These are phyloP conservation scores for Euphorbia pulcherrima DNA, from an alignment of 345 rosid species.

Conservation along the genomic window DNA sequence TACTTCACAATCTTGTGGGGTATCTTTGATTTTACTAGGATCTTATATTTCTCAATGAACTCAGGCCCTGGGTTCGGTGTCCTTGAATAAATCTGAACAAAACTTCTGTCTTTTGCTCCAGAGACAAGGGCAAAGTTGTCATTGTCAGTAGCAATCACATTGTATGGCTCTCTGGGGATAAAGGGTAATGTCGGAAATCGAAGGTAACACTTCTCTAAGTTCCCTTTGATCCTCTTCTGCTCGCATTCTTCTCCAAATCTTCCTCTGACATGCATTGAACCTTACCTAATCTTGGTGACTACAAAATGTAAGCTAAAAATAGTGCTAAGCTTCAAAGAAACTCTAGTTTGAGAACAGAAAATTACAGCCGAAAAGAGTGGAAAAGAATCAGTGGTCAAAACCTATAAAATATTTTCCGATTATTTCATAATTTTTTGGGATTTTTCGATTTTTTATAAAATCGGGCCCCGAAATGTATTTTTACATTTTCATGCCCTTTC, in stretches of 20 bases:
- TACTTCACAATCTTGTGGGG: conserved; percentile 94
- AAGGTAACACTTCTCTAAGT: conserved; percentile 81
- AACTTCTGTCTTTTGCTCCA: conserved; percentile 76
- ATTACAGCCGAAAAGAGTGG: too few species aligned
- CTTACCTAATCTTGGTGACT: too few species aligned
- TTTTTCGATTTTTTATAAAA: too few species aligned
- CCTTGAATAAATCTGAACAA: conserved; percentile 89
- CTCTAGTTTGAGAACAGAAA: too few species aligned
- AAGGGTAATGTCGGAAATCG: conserved; percentile 89
- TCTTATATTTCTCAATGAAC: conserved; percentile 83
- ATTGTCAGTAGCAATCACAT: conserved; percentile 88
- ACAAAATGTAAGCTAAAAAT: too few species aligned
- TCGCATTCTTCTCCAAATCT: conserved; percentile 51
- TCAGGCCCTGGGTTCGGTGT: conserved; percentile 74
- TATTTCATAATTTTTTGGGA: too few species aligned
- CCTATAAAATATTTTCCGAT: too few species aligned
- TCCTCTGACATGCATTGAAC: conserved; percentile 74
- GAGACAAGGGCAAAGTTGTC: conserved; percentile 83
- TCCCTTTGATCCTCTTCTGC: conserved; percentile 74
- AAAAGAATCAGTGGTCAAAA: too few species aligned
- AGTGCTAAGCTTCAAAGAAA: too few species aligned
- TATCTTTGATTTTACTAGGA: conserved; percentile 70
- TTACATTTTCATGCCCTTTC: too few species aligned
- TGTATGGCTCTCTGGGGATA: conserved; percentile 87
- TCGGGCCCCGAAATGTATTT: too few species aligned